Base-by-base conservation (phyloP, 2,329 filamentous ascomycete genomes). In the Tolypocladium tundrense region DNA sequence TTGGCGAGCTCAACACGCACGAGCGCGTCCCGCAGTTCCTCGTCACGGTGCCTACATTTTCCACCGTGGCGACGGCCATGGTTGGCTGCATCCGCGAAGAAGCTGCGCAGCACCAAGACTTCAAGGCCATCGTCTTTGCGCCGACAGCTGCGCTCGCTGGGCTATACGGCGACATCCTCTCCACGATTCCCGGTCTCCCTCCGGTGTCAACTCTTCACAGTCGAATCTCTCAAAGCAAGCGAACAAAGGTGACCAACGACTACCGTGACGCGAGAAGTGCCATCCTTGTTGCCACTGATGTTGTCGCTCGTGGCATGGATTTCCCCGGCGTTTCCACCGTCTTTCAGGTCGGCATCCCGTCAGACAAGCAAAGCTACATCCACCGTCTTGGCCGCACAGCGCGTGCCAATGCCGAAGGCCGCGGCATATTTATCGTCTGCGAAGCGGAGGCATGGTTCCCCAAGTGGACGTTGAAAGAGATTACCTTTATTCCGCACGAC, bases 111-210 rank as follows among this genome's bases (percentile, higher is more conserved):
- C 65, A 69, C 13, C 71, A 74, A 7, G 78, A 80, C 1, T 92
- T 96, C 82, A 96, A 96, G 74, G 88, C 88, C 37, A 91, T 96
- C 63, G 75, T 93, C 41, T 96, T 93, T 73, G 88, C 88, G 62
- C 87, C 87, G 57, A 83, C 82, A 0, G 80, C 81, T 3, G 76
- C 74, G 2, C 73, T 77, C 1, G 79, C 79, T 5, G 78, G 77
- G 45, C 77, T 83, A 53, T 80, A 83, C 65, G 73, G 75, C 27
- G 67, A 75, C 16, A 58, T 83, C 24, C 73, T 83, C 4, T 69
- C 68, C 33, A 61, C 65, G 24, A 63, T 75, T 24, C 65, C 72
- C 2, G 75, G 72, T 13, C 63, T 80, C 41, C 74, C 79, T 0
- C 67, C 72, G 3, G 73, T 78, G 10, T 74, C 70, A 33, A 70